These are phyloP conservation scores for Tetrastigma voinierianum DNA, from an alignment of 164 flowering plant genomes.

Conservation along the genomic window DNA sequence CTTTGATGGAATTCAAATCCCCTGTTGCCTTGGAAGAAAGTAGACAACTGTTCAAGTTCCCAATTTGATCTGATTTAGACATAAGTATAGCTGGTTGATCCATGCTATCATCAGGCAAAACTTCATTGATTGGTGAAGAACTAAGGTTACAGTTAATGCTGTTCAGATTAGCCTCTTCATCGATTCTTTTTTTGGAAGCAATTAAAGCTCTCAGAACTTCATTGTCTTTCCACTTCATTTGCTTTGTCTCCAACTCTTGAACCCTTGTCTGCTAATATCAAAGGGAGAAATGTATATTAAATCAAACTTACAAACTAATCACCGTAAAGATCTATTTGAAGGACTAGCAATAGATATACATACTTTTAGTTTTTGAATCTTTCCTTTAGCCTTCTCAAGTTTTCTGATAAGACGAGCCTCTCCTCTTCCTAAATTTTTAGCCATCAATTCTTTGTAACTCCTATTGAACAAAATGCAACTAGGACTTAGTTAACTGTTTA, in stretches of 20 bases:
- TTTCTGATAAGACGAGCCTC: conserved; percentile 57
- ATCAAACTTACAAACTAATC: background rate
- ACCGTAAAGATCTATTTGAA: background rate
- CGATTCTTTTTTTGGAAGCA: conserved; percentile 33
- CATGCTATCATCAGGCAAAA: conserved; percentile 12
- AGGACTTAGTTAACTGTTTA: background rate
- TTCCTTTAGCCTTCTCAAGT: conserved; percentile 77
- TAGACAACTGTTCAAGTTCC: conserved; percentile 11
- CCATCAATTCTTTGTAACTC: conserved; percentile 90
- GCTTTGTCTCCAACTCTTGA: conserved; percentile 67
- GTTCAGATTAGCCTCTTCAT: conserved; percentile 8
- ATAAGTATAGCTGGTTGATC: conserved; percentile 15
- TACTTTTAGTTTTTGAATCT: conserved; percentile 73
- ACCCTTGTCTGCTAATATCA: conserved; percentile 50
- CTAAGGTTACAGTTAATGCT: conserved; percentile 12
- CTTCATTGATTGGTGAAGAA: conserved; percentile 2
- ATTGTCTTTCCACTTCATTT: conserved; percentile 68
- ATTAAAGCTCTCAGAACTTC: conserved; percentile 57
- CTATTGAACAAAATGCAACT: conserved; percentile 28
- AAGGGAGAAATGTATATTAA: conserved; percentile 1
- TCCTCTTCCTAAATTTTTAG: conserved; percentile 88
- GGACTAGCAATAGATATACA: conserved; percentile 29
- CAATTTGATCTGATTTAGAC: conserved; percentile 12
- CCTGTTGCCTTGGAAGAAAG: conserved; percentile 9
- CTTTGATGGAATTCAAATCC: conserved; percentile 10